A percentile compares a stretch with the other conserved stretches of the same genome.
Evolutionary conservation across 1,139 yeast genomes (phyloP).

Genomic region (Suhomyces guaymorum): DNA sequence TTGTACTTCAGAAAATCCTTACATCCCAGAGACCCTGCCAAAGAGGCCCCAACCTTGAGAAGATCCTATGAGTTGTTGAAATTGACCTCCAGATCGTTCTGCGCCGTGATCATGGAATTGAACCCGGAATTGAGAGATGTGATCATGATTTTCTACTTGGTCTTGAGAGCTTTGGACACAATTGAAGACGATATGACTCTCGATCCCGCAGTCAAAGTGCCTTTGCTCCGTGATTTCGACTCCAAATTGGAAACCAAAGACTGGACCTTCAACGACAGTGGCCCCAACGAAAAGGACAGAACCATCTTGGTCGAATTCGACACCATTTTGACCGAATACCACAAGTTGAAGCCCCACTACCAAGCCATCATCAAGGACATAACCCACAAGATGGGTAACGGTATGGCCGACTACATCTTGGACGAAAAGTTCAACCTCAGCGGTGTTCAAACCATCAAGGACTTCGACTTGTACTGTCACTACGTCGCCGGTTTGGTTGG

Average conservation of each 20-base stretch:
- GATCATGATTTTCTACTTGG: constrained; percentile 78
- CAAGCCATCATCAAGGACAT: constrained; percentile 78
- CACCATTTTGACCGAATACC: constrained; percentile 65
- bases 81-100: constrained; percentile 84
- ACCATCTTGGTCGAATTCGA: constrained; percentile 74
- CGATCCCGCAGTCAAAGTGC: constrained; percentile 67
- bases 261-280: constrained; percentile 81
- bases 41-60: constrained; percentile 48
- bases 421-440: constrained; percentile 75
- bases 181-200: constrained; percentile 96
- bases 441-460: constrained; percentile 77
- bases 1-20: constrained; percentile 54
- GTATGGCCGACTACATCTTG: constrained; percentile 93
- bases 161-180: constrained; percentile 90
- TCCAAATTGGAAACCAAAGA: constrained; percentile 59
- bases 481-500: constrained; percentile 98
- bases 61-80: constrained; percentile 71
- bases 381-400: constrained; percentile 87
- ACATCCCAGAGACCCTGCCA: constrained; percentile 50
- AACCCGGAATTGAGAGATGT: constrained; percentile 87
- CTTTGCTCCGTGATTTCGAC: constrained; percentile 70
- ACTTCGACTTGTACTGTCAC: constrained; percentile 89
- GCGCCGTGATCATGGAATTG: constrained; percentile 86
- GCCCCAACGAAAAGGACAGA: constrained; percentile 79
- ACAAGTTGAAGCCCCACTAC: constrained; percentile 70